These are phyloP conservation scores for Aspergillus costaricaensis DNA, from an alignment of 2,329 filamentous ascomycete genomes.

Conservation along the genomic window DNA sequence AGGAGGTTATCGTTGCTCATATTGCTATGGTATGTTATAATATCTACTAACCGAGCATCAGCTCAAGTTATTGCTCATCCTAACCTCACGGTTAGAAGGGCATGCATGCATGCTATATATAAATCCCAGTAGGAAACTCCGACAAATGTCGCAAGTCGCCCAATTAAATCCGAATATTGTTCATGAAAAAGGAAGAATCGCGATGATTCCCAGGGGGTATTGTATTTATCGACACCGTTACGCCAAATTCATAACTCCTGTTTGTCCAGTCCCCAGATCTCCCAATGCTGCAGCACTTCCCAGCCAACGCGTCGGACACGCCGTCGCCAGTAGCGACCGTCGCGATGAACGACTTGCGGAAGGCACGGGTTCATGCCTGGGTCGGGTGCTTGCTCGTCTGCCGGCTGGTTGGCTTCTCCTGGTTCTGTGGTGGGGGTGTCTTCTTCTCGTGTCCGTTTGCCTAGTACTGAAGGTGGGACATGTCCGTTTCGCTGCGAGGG, in stretches of 20 bases:
- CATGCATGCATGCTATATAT: neutral
- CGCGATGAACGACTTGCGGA: conserved; percentile 12
- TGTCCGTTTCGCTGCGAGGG: neutral
- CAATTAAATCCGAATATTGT: too few species aligned
- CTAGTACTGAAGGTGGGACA: conserved; percentile 17
- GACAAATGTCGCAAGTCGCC: neutral
- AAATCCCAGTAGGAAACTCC: neutral
- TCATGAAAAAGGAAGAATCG: neutral
- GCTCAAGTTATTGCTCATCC: too few species aligned
- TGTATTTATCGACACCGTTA: neutral
- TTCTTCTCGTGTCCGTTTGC: conserved; percentile 25
- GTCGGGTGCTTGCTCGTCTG: neutral
- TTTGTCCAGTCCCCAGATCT: conserved; percentile 47
- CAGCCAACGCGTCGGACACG: conserved; percentile 40
- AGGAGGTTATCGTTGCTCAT: too few species aligned
- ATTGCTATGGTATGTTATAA: too few species aligned
- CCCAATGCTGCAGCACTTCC: conserved; percentile 46
- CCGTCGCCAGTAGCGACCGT: conserved; percentile 35
- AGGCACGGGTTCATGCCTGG: neutral
- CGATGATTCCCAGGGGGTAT: neutral
- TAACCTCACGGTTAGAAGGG: too few species aligned
- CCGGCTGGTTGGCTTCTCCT: neutral
- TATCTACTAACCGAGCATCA: too few species aligned
- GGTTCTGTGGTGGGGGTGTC: neutral
- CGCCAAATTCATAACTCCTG: conserved; percentile 35